phyloP scores from a whole-genome alignment of 495 filamentous ascomycete species.

The Penicillium paradoxum region DNA sequence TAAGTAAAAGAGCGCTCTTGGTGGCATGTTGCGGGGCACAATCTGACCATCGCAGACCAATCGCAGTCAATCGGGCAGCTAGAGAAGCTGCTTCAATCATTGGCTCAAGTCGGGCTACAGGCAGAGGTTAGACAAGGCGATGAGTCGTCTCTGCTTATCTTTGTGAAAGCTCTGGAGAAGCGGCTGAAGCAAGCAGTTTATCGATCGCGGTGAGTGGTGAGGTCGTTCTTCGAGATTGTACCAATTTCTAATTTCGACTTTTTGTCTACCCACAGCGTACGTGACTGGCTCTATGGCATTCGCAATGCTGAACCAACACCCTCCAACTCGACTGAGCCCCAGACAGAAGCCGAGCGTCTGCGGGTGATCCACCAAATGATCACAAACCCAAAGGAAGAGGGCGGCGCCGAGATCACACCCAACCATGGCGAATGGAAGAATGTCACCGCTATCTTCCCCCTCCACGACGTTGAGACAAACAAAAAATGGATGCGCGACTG shows the following conservation, averaged over 20 bases:
- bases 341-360: conserved; percentile 83
- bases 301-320: conserved; percentile 68
- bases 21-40: not conserved
- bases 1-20: conserved; percentile 29
- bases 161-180: conserved; percentile 59
- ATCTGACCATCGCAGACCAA: conserved; percentile 46
- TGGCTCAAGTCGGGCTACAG: conserved; percentile 71
- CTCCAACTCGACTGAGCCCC: conserved; percentile 61
- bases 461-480: conserved; percentile 87
- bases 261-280: conserved; percentile 53
- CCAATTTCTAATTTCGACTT: not conserved
- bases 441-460: conserved; percentile 77
- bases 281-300: conserved; percentile 94
- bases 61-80: conserved; percentile 66
- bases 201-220: conserved; percentile 52
- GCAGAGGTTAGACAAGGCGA: conserved; percentile 82
- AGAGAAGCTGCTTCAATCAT: conserved; percentile 63
- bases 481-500: conserved; percentile 85
- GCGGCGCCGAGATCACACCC: conserved; percentile 85
- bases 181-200: conserved; percentile 53
- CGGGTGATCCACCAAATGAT: conserved; percentile 84
- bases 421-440: conserved; percentile 79
- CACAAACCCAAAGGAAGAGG: conserved; percentile 71
- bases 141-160: conserved; percentile 72
- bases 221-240: not conserved